Base-by-base conservation (phyloP, 345 rosid species). In the Raphanus sativus region DNA sequence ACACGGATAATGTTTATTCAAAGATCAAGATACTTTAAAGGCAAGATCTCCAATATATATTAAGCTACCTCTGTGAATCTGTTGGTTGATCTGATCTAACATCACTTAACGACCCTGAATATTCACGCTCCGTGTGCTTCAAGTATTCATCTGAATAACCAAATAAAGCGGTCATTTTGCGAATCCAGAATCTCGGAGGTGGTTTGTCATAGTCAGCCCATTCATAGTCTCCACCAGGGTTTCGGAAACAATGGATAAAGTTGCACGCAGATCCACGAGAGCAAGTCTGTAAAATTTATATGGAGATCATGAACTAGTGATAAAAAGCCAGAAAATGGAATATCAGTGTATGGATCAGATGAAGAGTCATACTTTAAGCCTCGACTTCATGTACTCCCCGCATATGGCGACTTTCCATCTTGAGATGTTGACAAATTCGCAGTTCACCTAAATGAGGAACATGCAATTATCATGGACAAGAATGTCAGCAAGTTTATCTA, bases 131-230 rank as follows among this genome's bases (percentile, higher is more conserved):
- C 74, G 63, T 77, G 67, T 83, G 78, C 70, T 80, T 86, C 81
- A 79, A 82, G 79, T 78, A 60, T 74, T 89, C 89, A 74, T 75
- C 86, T 55, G 87, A 71, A 83, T 86, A 81, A 56, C 99, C 99
- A 86, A 95, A 95, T 77, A 95, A 83, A 74, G 91, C 86, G 61
- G 71, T 80, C 98, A 95, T 95, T 84, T 89, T 89, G 74, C 77
- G 82, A 60, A 83, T 76, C 99, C 99, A 95, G 84, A 83, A 92
- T 83, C 87, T 87, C 30, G 99, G 98, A 62, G 98, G 93, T 75
- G 92, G 94, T 83, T 86, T 89, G 81, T 92, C 98, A 89, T 85
- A 83, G 81, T 95, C 97, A 73, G 99, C 97, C 99, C 99, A 95
- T 78, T 92, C 96, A 82, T 91, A 95, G 85, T 95, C 99, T 32